Base-by-base conservation (phyloP, 495 filamentous ascomycete species). In the Neurospora tetrasperma region DNA sequence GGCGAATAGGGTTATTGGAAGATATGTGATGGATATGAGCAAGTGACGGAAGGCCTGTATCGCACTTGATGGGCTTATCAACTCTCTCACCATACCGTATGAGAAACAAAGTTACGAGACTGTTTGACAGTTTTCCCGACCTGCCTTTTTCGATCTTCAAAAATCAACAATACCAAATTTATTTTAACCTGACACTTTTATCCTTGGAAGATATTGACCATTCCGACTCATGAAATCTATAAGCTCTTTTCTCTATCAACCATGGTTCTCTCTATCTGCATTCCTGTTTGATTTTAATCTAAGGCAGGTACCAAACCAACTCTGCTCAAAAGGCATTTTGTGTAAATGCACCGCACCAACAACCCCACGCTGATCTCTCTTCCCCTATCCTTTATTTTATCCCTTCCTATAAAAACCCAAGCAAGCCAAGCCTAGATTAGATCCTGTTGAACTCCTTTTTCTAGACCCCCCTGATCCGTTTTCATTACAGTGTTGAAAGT, bases 1-100 rank as follows among this genome's bases (percentile, higher is more conserved):
- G 75, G 85, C 88, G 80, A 88, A 86, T 69, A 89, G 91, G 82
- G 94, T 97, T 80, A 91, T 91, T 0, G 94, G 94, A 16, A 87
- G 94, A 70, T 95, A 96, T 76, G 93, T 98, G 31, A 84, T 97
- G 20, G 91, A 98, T 75, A 84, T 83, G 27, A 82, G 80, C 72
- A 81, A 82, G 76, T 87, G 54, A 66, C 14, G 20, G 40, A 41
- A 41, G 9, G 10, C 40, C 9, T 41, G 3, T 9, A 41, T 41
- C 2, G 9, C 40, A 11, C 40, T 41, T 41, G 40, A 3, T 41
- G 40, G 40, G 40, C 4, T 41, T 41, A 41, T 10, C 9, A 11
- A 41, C 9, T 41, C 40, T 11, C 9, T 41, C 40, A 41, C 40
- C 2, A 10, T 11, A 41, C 40, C 40, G 9, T 41, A 41, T 40